phyloP scores from a whole-genome alignment of 2,329 filamentous ascomycete genomes.

The Plenodomus biglobosus region DNA sequence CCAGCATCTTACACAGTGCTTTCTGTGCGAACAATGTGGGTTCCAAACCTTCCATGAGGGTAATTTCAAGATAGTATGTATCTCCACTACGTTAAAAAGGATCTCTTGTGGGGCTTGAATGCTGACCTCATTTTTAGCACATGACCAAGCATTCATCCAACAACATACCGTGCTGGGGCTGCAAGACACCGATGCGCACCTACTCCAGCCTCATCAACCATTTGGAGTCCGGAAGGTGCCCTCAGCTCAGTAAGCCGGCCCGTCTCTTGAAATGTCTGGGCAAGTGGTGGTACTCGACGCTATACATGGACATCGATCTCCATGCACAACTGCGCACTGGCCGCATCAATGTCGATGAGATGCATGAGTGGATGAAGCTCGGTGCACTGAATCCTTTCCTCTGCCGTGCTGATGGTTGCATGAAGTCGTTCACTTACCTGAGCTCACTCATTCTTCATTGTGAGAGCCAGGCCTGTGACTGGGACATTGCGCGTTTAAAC shows the following conservation, averaged over 20 bases:
- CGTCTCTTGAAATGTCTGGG: conserved; percentile 28
- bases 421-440: conserved; percentile 27
- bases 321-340: conserved; percentile 35
- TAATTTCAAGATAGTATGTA: conserved; percentile 23
- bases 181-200: conserved; percentile 24
- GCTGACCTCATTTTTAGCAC: conserved; percentile 16
- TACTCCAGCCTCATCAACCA: conserved; percentile 35
- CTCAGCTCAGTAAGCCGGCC: conserved; percentile 62
- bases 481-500: conserved; percentile 29
- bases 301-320: conserved; percentile 41
- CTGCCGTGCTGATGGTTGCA: conserved; percentile 29
- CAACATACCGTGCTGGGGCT: conserved; percentile 31
- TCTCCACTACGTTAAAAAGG: background rate
- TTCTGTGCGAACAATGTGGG: conserved; percentile 23
- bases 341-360: conserved; percentile 21
- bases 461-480: conserved; percentile 31
- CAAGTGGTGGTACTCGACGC: conserved; percentile 37
- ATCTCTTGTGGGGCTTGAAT: background rate
- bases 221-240: conserved; percentile 65
- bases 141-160: conserved; percentile 30
- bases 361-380: conserved; percentile 26
- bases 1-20: conserved; percentile 26
- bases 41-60: conserved; percentile 25
- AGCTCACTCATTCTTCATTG: conserved; percentile 33
- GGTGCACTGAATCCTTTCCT: conserved; percentile 34